These are phyloP conservation scores for Puya raimondii DNA, from an alignment of 176 grass and related monocot species.

Conservation along the genomic window DNA sequence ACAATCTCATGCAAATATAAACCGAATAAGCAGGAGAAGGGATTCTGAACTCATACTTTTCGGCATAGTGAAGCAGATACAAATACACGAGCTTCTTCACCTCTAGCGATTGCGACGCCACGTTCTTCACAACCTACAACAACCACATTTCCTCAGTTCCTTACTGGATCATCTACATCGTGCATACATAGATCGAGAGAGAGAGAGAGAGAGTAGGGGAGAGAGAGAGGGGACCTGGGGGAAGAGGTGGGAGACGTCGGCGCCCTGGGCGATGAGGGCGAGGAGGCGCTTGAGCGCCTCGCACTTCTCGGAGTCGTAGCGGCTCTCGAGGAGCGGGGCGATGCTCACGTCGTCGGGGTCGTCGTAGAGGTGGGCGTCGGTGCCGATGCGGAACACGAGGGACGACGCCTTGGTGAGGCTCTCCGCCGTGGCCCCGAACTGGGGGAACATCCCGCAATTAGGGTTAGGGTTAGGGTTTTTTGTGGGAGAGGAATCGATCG, in stretches of 20 bases:
- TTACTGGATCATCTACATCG: not conserved
- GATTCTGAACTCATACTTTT: constrained; percentile 44
- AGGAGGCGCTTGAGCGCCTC: constrained; percentile 91
- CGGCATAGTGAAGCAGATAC: constrained; percentile 92
- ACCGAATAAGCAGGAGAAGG: not conserved
- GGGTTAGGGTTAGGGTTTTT: not conserved
- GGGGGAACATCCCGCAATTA: constrained; percentile 43
- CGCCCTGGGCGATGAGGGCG: constrained; percentile 74
- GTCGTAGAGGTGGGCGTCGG: constrained; percentile 93
- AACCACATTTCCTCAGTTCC: not conserved
- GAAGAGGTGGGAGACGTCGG: constrained; percentile 73
- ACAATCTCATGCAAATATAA: not conserved
- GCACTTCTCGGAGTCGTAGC: constrained; percentile 74
- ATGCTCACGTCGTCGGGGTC: constrained; percentile 87
- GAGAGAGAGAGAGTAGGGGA: not conserved
- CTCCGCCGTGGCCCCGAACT: constrained; percentile 56
- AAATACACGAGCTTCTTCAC: constrained; percentile 98
- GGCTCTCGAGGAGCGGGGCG: constrained; percentile 69
- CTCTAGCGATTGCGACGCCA: constrained; percentile 71
- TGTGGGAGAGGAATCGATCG: not conserved
- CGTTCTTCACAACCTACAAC: constrained; percentile 83
- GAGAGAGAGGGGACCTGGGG: constrained; percentile 43
- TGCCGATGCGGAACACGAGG: constrained; percentile 75
- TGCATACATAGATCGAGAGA: not conserved
- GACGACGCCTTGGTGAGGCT: constrained; percentile 56